Base-by-base conservation (phyloP, 768 basidiomycete genomes). In the Tulasnella sp. region DNA sequence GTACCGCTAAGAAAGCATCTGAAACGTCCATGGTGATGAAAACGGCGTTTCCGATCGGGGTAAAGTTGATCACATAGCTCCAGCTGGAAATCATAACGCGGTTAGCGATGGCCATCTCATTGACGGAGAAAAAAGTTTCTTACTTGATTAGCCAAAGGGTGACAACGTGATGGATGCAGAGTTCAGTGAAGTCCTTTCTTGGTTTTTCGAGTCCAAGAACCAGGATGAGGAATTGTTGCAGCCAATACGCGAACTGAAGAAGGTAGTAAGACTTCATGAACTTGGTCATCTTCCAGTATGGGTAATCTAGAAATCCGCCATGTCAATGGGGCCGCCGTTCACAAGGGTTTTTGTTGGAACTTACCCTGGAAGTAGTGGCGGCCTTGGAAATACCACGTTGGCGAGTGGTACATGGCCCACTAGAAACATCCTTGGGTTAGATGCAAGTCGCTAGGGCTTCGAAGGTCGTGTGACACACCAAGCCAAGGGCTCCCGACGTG, bases 101-200 rank as follows among this genome's bases (percentile, higher is more conserved):
- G 39, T 35, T 23, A 77, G 70, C 32, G 11, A 39, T 48, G 51
- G 20, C 29, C 5, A 37, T 0, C 18, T 29, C 35, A 10, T 29
- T 37, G 35, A 32, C 44, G 42, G 79, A 55, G n/a, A 78, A 13
- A 39, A 23, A 35, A 26, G 51, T 82, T 87, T 61, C 87, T 61
- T 85, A 98, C 90, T 95, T 91, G 48, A 99, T 89, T 35, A 99
- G 87, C 95, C 96, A 99, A 16, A 99, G 87, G 0, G 98, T 98
- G 74, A 99, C 94, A 61, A 96, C 81, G 83, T 99, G 98, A 83
- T 99, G 98, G 0, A 88, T 88, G 26, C 98, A 89, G 20, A 98
- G 90, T 83, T 98, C 97, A 26, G 83, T 81, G 83, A 92, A 95
- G 83, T 99, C 98, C 83, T 93, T 95, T 73, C 98, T 89, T 0